Evolutionary conservation across 345 rosid species (phyloP).

Genomic region (Boechera stricta): DNA sequence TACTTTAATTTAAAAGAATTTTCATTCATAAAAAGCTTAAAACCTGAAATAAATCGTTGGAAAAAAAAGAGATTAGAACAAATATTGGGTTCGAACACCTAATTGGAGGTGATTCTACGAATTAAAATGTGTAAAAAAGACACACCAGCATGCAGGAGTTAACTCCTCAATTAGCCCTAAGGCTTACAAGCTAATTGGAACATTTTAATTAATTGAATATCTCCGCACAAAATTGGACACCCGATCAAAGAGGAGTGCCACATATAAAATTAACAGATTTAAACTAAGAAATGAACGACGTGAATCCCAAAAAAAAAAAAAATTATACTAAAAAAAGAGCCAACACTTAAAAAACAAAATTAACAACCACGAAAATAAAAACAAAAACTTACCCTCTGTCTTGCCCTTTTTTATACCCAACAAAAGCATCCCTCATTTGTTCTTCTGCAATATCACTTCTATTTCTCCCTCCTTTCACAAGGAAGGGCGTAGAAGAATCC

Average conservation of each 20-base stretch:
- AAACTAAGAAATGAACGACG: conserved; percentile 33
- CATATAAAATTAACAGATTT: conserved; percentile 32
- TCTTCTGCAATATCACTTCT: conserved; percentile 38
- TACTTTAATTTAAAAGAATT: not conserved
- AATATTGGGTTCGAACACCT: not conserved
- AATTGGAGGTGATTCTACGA: not conserved
- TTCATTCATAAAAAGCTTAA: not conserved
- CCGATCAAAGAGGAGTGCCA: conserved; percentile 44
- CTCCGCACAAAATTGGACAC: not conserved
- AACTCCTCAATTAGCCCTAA: conserved; percentile 26
- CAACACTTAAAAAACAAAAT: conserved; percentile 30
- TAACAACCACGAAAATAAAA: conserved; percentile 46
- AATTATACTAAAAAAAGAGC: conserved; percentile 22
- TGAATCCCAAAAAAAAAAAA: conserved; percentile 32
- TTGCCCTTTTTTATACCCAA: conserved; percentile 40
- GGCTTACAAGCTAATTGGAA: conserved; percentile 10
- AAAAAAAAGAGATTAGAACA: not conserved
- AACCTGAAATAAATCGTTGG: not conserved
- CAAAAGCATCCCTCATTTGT: conserved; percentile 35
- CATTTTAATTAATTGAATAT: not conserved
- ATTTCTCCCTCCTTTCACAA: conserved; percentile 46
- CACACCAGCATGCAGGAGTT: not conserved
- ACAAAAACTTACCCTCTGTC: conserved; percentile 28
- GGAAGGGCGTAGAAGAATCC: conserved; percentile 51
- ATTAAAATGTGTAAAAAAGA: conserved; percentile 1